Conservation (phyloP, 2,329 filamentous ascomycete species). For the Coleophoma cylindrospora region DNA sequence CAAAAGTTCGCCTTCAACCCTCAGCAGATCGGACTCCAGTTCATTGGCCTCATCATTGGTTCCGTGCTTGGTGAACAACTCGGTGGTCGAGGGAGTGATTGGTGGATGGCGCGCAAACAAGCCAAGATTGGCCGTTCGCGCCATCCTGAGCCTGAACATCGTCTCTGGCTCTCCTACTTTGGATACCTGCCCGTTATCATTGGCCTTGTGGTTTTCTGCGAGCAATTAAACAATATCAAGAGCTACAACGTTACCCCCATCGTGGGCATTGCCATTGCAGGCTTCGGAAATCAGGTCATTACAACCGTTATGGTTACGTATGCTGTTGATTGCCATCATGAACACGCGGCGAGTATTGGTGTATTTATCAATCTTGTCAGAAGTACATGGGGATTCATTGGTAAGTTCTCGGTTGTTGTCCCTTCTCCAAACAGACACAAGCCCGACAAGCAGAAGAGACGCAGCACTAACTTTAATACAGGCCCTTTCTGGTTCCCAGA, state of each 20-base stretch:
- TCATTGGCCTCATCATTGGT: constrained; percentile 50
- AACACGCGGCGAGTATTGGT: constrained; percentile 49
- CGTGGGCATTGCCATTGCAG: constrained; percentile 44
- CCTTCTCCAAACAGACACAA: neutral
- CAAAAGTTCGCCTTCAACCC: constrained; percentile 49
- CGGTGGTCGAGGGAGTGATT: constrained; percentile 46
- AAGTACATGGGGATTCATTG: constrained; percentile 44
- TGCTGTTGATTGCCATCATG: constrained; percentile 50
- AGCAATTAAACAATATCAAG: constrained; percentile 40
- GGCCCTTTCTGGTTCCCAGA: constrained; percentile 26
- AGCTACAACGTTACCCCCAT: constrained; percentile 52
- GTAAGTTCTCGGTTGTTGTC: constrained; percentile 23
- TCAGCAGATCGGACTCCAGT: constrained; percentile 53
- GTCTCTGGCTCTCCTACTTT: constrained; percentile 51
- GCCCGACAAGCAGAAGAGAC: neutral
- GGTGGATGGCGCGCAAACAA: constrained; percentile 40
- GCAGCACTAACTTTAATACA: neutral
- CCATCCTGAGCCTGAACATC: constrained; percentile 40
- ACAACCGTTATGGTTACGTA: constrained; percentile 43
- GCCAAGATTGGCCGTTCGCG: constrained; percentile 24
- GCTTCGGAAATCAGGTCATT: constrained; percentile 53
- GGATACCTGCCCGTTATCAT: constrained; percentile 44
- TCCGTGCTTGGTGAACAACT: constrained; percentile 53
- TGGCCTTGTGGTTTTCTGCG: constrained; percentile 48
- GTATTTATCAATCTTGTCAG: constrained; percentile 54